phyloP scores from a whole-genome alignment of 2,329 filamentous ascomycete genomes.

The Penicillium glabrum region DNA sequence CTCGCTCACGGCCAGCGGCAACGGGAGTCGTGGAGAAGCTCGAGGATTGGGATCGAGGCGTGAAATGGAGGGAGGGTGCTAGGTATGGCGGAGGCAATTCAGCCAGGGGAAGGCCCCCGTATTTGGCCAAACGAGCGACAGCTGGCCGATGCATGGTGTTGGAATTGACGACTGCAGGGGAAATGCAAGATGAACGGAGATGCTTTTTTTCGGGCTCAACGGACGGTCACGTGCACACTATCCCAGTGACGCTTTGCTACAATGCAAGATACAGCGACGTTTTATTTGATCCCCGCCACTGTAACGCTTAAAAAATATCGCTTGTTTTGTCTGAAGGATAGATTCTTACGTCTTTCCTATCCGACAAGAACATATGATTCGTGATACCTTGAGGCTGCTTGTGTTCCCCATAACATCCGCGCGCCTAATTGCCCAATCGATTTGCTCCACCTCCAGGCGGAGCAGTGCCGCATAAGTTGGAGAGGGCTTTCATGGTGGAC shows the following conservation, averaged over 20 bases:
- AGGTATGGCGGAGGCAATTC: slow-evolving; percentile 47
- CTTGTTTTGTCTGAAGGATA: not conserved
- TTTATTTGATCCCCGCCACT: not conserved
- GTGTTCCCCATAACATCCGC: slow-evolving; percentile 16
- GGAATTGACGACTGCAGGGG: slow-evolving; percentile 3
- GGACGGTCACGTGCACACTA: slow-evolving; percentile 1
- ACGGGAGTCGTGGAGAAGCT: slow-evolving; percentile 57
- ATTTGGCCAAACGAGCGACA: slow-evolving; percentile 33
- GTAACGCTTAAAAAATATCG: not conserved
- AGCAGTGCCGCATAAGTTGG: slow-evolving; percentile 24
- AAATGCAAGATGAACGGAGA: not conserved
- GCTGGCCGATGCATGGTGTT: slow-evolving; percentile 40
- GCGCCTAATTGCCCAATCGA: slow-evolving; percentile 26
- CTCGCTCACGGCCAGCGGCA: slow-evolving; percentile 51
- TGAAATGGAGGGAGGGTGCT: slow-evolving; percentile 41
- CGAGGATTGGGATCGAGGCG: slow-evolving; percentile 32
- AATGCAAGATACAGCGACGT: not conserved
- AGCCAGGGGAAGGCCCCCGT: slow-evolving; percentile 33
- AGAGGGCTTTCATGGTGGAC: slow-evolving; percentile 21
- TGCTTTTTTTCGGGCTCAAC: slow-evolving; percentile 2
- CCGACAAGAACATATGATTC: not conserved
- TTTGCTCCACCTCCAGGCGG: slow-evolving; percentile 32
- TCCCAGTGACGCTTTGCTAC: not conserved
- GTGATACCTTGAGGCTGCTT: slow-evolving; percentile 2
- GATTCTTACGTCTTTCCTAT: not conserved